phyloP scores from a whole-genome alignment of 257 asterid species.

The Jacaranda mimosifolia region DNA sequence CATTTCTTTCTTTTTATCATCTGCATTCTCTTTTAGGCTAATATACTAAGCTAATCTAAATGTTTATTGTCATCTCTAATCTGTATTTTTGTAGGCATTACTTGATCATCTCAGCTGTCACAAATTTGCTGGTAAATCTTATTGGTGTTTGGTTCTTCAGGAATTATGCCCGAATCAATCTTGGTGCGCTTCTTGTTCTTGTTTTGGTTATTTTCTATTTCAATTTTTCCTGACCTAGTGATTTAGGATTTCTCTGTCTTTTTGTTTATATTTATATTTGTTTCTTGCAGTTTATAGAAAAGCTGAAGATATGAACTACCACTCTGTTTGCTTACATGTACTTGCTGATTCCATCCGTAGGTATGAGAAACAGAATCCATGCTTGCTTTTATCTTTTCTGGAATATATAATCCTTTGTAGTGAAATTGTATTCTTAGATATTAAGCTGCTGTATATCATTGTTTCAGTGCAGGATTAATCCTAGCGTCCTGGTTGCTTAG shows the following conservation, averaged over 20 bases:
- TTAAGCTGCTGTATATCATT: constrained; percentile 40
- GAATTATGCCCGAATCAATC: constrained; percentile 89
- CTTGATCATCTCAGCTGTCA: constrained; percentile 89
- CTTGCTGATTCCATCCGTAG: constrained; percentile 97
- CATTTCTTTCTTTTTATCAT: neutral
- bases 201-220: constrained; percentile 15
- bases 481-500: constrained; percentile 95
- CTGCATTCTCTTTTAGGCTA: constrained; percentile 31
- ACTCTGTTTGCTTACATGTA: constrained; percentile 93
- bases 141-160: constrained; percentile 99
- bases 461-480: constrained; percentile 92
- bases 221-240: neutral
- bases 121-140: constrained; percentile 94
- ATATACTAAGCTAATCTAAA: constrained; percentile 2
- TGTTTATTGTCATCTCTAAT: constrained; percentile 27
- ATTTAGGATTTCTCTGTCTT: neutral
- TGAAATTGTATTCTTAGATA: constrained; percentile 31
- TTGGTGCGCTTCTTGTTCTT: constrained; percentile 62
- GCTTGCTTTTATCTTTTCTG: constrained; percentile 10
- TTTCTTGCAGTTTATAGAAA: constrained; percentile 77
- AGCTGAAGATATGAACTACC: constrained; percentile 98
- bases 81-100: constrained; percentile 72
- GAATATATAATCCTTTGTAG: neutral
- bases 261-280: neutral
- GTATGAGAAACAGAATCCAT: constrained; percentile 46